Evolutionary conservation across 192 early-diverging fungal genomes (phyloP).

Genomic region (Spinellus fusiger): DNA sequence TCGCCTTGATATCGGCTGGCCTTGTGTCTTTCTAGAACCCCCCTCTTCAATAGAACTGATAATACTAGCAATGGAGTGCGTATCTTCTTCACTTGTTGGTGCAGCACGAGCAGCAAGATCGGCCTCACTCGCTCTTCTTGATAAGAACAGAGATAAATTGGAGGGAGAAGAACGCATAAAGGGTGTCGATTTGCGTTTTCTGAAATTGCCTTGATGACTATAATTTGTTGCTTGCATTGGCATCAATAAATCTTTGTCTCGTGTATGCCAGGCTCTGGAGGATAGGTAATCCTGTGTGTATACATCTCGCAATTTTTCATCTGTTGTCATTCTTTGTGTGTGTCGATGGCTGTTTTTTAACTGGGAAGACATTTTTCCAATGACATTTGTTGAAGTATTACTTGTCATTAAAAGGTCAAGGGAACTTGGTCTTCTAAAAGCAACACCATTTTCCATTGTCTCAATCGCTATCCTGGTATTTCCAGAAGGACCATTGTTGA

Average conservation of each 20-base stretch:
- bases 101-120: neutral
- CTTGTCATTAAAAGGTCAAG: slow-evolving; percentile 8
- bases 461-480: too few species aligned
- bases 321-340: slow-evolving; percentile 14
- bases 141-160: neutral
- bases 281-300: slow-evolving; percentile 28
- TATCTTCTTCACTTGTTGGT: neutral
- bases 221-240: neutral
- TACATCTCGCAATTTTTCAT: slow-evolving; percentile 29
- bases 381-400: slow-evolving; percentile 9
- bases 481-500: too few species aligned
- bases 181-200: neutral
- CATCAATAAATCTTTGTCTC: slow-evolving; percentile 8
- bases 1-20: too few species aligned
- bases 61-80: neutral
- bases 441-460: neutral
- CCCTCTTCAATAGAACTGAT: neutral
- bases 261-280: slow-evolving; percentile 19
- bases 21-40: neutral
- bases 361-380: slow-evolving; percentile 26
- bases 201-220: neutral
- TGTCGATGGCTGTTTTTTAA: slow-evolving; percentile 27
- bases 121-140: neutral
- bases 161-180: neutral
- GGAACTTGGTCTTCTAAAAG: slow-evolving; percentile 12